These are phyloP conservation scores for Cercospora sp. DNA, from an alignment of 2,329 filamentous ascomycete genomes.

Conservation along the genomic window DNA sequence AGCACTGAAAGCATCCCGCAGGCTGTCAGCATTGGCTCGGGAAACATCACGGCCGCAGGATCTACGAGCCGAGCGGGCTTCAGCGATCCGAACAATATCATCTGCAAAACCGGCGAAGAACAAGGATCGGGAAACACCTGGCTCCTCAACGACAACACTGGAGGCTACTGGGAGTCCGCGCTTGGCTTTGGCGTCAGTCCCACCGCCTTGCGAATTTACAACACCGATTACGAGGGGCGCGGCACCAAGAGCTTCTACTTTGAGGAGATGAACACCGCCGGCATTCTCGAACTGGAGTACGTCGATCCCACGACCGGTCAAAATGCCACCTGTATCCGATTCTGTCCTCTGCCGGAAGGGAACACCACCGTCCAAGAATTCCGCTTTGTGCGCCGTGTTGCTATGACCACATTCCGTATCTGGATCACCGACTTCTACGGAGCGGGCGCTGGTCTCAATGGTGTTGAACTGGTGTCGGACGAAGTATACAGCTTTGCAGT, in stretches of 20 bases:
- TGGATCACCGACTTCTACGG: slow-evolving; percentile 89
- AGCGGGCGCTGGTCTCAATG: slow-evolving; percentile 76
- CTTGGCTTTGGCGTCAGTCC: slow-evolving; percentile 85
- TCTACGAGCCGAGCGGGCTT: slow-evolving; percentile 65
- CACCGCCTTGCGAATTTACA: slow-evolving; percentile 82
- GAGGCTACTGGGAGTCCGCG: slow-evolving; percentile 79
- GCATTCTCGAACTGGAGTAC: slow-evolving; percentile 96
- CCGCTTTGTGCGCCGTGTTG: slow-evolving; percentile 80
- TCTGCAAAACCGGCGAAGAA: slow-evolving; percentile 70
- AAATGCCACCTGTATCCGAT: slow-evolving; percentile 71
- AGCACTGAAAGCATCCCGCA: slow-evolving; percentile 64
- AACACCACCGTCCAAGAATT: slow-evolving; percentile 82
- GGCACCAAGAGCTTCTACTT: slow-evolving; percentile 85
- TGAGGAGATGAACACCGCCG: slow-evolving; percentile 78
- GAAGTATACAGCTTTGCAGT: slow-evolving; percentile 71
- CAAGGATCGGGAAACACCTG: slow-evolving; percentile 76
- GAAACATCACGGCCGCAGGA: slow-evolving; percentile 67
- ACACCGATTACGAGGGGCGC: slow-evolving; percentile 78
- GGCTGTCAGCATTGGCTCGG: slow-evolving; percentile 79
- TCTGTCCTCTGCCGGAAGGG: slow-evolving; percentile 75
- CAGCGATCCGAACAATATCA: slow-evolving; percentile 73
- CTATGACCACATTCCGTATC: slow-evolving; percentile 83
- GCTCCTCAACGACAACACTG: slow-evolving; percentile 71
- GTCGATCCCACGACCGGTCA: slow-evolving; percentile 66
- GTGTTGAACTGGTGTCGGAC: slow-evolving; percentile 83